A percentile compares a stretch with the other conserved stretches of the same genome.
These are phyloP conservation scores for Astragalus membranaceus DNA, from an alignment of 306 rosid species.

Conservation along the genomic window DNA sequence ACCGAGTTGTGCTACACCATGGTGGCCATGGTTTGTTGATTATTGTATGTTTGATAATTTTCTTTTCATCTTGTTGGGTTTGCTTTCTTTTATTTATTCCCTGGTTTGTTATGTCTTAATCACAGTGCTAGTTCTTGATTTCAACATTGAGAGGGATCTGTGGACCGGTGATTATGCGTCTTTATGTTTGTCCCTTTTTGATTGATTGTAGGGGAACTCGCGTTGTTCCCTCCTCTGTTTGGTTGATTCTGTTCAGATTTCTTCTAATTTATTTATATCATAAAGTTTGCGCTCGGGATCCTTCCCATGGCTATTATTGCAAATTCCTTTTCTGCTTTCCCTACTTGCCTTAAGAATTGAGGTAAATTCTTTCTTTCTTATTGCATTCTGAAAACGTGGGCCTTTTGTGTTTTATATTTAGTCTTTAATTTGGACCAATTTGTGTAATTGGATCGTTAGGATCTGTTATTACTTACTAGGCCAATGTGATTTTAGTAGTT, in stretches of 20 bases:
- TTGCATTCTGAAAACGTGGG: neutral
- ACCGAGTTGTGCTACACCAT: neutral
- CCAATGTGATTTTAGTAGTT: neutral
- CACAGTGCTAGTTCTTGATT: neutral
- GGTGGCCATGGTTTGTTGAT: neutral
- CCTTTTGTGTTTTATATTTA: neutral
- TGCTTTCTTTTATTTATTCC: neutral
- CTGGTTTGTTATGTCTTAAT: neutral
- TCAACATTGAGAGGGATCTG: neutral
- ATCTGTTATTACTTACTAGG: neutral
- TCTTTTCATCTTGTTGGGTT: neutral
- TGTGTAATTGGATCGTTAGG: slow-evolving; percentile 1
- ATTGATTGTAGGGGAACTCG: neutral
- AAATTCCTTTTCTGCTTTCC: neutral
- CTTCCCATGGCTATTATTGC: neutral
- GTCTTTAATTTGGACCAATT: neutral
- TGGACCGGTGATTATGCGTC: neutral
- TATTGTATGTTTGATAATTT: neutral
- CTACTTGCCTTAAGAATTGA: neutral
- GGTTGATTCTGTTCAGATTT: neutral
- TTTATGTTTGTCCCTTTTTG: neutral
- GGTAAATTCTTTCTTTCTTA: neutral
- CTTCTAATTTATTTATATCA: neutral
- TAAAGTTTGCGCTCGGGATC: neutral
- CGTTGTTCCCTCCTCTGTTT: neutral